phyloP scores from a whole-genome alignment of 2,329 filamentous ascomycete species.

The Fusarium chaquense region DNA sequence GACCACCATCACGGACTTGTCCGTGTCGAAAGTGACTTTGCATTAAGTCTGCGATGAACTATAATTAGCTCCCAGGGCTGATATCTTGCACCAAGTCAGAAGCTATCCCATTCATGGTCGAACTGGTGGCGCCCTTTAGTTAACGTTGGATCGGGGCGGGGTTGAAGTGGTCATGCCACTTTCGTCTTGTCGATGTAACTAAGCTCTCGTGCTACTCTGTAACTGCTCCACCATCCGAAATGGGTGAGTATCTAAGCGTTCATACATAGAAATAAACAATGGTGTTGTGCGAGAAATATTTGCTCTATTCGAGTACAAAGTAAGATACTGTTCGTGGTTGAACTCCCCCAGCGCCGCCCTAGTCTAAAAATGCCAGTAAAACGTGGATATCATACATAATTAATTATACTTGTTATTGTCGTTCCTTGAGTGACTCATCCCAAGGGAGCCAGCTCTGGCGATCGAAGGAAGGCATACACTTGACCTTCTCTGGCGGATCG shows the following conservation, averaged over 20 bases:
- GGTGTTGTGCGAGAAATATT: background rate
- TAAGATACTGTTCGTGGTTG: constrained; percentile 1
- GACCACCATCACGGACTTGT: constrained; percentile 1
- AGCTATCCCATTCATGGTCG: background rate
- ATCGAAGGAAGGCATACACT: constrained; percentile 60
- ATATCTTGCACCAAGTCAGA: background rate
- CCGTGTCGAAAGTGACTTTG: constrained; percentile 4
- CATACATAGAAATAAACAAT: background rate
- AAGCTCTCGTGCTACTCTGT: background rate
- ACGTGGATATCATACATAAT: background rate
- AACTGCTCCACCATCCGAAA: background rate
- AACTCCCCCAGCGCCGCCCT: constrained; percentile 25
- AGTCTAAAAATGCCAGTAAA: constrained; percentile 20
- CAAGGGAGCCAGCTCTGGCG: constrained; percentile 59
- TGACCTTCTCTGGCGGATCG: constrained; percentile 60
- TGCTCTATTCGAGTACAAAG: background rate
- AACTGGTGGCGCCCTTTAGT: constrained; percentile 7
- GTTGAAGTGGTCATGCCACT: background rate
- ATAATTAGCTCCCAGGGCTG: constrained; percentile 13
- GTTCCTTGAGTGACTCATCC: constrained; percentile 39
- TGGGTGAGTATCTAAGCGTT: background rate
- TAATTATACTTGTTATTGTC: background rate
- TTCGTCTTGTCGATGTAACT: constrained; percentile 5
- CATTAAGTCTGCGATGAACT: constrained; percentile 6
- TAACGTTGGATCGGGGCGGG: background rate